A percentile compares a stretch with the other conserved stretches of the same genome.
phyloP scores from a whole-genome alignment of 148 eudicot genomes.

The Chenopodium berlandieri region DNA sequence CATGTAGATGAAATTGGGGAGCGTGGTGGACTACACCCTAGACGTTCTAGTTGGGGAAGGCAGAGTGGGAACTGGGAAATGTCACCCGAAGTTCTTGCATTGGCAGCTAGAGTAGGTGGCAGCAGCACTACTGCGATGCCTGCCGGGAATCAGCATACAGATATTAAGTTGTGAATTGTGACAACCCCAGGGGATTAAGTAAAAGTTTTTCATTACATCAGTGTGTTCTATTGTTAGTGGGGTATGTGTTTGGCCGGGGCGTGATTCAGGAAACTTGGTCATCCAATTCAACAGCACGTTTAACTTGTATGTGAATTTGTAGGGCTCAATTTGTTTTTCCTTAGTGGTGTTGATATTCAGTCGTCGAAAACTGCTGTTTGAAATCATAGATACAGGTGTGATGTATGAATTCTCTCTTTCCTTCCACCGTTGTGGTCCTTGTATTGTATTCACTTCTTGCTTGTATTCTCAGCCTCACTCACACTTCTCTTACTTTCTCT shows the following conservation, averaged over 20 bases:
- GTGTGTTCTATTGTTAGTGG: conserved; percentile 11
- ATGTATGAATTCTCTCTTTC: conserved; percentile 15
- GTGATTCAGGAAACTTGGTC: conserved; percentile 1
- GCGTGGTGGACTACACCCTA: conserved; percentile 66
- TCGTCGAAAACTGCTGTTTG: conserved; percentile 20
- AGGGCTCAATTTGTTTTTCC: conserved; percentile 13
- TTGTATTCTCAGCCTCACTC: neutral
- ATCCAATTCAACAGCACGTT: conserved; percentile 13
- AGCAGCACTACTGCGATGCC: conserved; percentile 37
- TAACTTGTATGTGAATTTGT: conserved; percentile 25
- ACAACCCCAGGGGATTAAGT: neutral
- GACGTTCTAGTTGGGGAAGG: conserved; percentile 88
- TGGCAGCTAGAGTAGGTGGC: conserved; percentile 76
- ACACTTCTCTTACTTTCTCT: neutral
- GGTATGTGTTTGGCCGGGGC: conserved; percentile 8
- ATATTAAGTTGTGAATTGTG: conserved; percentile 19
- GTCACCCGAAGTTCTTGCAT: conserved; percentile 90
- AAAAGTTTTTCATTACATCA: neutral
- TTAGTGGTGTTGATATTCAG: conserved; percentile 29
- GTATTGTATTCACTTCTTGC: neutral
- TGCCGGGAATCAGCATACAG: conserved; percentile 13
- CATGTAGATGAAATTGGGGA: conserved; percentile 70
- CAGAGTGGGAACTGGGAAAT: conserved; percentile 96
- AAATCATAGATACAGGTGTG: conserved; percentile 21
- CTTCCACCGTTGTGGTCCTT: conserved; percentile 1